Base-by-base conservation (phyloP, 2,329 filamentous ascomycete genomes). In the Nannizzia gypsea region DNA sequence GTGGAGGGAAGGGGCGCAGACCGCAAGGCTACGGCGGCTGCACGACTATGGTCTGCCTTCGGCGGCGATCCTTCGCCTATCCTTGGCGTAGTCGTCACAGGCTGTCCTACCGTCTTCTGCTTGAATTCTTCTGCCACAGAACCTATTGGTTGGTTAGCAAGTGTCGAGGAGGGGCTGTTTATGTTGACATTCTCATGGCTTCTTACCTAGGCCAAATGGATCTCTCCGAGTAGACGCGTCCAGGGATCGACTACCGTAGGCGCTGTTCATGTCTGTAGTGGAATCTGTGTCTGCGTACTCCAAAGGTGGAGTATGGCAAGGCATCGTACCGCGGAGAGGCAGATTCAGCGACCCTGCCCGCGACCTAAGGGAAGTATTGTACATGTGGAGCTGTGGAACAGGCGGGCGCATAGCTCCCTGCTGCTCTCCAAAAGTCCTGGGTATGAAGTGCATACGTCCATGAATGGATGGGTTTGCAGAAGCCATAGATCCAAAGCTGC, bases 1-100 rank as follows among this genome's bases (percentile, higher is more conserved):
- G 52, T 8, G 6, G 56, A 60, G 68, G 65, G 15, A 70, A 71
- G 34, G 73, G 68, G 3, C 70, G 48, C 9, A 24, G 48, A 52
- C 22, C 28, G 48, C 48, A 52, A 52, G 54, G 28, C 54, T 40
- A 31, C 36, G 6, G 31, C 31, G 36, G 28, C 54, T 56, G 28
- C 28, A 22, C 54, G 31, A 56, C 28, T 28, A 15, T 40, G 54
- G 54, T 20, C 31, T 38, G 17, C 22, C 36, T 56, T 56, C 31
- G 54, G 20, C 9, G 28, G 54, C 20, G 31, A 40, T 36, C 54
- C 36, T 36, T 56, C 31, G 11, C n/a, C 15, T 56, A 56, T 28
- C 54, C 54, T 56, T 56, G 54, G 54, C 54, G 17, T 17, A 17
- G 28, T 13, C 4, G 36, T 40, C 54, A 56, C 54, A 56, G 31